phyloP scores from a whole-genome alignment of 176 grass and related monocot genomes.

The Aegilops bicornis region DNA sequence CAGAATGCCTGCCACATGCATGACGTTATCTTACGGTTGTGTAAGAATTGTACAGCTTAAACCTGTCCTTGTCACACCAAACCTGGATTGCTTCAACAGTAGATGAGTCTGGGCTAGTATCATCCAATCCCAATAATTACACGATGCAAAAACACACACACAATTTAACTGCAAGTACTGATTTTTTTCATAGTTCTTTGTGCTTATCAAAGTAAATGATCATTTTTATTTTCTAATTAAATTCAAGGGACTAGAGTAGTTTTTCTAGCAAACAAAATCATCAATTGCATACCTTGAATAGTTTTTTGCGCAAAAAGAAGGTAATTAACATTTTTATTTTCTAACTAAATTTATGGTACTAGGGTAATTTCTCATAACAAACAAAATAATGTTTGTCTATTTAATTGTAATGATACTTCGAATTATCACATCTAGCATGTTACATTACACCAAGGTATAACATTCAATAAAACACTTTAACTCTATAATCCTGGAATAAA shows the following conservation, averaged over 20 bases:
- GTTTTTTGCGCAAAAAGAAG: neutral
- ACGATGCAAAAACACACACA: no score
- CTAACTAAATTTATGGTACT: neutral
- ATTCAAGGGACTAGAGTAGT: neutral
- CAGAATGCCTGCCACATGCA: no score
- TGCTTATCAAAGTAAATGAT: neutral
- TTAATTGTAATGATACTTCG: neutral
- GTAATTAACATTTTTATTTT: neutral
- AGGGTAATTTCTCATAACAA: neutral
- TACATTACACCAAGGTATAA: neutral
- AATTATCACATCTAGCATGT: neutral
- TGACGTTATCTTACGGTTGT: no score
- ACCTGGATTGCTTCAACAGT: no score
- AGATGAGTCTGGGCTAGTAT: no score
- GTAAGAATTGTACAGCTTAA: no score
- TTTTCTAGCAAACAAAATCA: neutral
- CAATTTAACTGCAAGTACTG: no score
- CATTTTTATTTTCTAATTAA: neutral
- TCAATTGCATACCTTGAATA: neutral
- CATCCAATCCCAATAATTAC: no score
- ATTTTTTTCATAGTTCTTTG: neutral
- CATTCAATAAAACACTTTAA: neutral
- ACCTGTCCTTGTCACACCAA: no score
- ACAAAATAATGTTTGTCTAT: neutral
- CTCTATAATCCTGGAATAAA: no score